Percentiles rank a stretch among this genome's conserved stretches.
Conservation (phyloP, 78 protist species). For the Acrasis kona region DNA sequence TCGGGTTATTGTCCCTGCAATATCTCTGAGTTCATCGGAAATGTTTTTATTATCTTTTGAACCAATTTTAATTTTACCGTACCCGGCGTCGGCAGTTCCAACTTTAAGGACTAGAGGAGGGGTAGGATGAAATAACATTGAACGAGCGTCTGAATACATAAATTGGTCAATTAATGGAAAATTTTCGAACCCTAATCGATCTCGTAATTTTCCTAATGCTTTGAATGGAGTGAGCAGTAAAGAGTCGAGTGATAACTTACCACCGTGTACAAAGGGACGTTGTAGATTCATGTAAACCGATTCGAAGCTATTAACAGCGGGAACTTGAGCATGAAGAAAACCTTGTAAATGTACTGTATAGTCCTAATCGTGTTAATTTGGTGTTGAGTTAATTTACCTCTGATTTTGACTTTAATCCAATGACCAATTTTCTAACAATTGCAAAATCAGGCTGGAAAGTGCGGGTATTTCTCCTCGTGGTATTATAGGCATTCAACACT, state of each 20-base stretch:
- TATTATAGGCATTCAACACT: too few relatives aligned
- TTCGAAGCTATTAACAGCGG: neutral
- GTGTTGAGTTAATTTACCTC: too few relatives aligned
- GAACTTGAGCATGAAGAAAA: neutral
- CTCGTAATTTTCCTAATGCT: too few relatives aligned
- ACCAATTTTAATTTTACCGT: constrained; percentile 3
- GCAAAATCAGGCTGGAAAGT: neutral
- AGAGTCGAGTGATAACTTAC: too few relatives aligned
- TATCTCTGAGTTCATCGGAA: neutral
- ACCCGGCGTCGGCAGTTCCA: constrained; percentile 18
- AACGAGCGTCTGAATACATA: neutral
- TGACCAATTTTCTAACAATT: neutral
- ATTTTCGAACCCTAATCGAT: too few relatives aligned
- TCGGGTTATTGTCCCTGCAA: neutral
- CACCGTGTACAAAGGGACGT: too few relatives aligned
- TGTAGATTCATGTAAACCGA: too few relatives aligned
- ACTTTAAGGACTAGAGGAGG: constrained; percentile 21
- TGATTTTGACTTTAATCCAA: too few relatives aligned
- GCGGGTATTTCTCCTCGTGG: too few relatives aligned
- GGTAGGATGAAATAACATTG: neutral
- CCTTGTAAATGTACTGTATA: neutral
- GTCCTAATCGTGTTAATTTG: neutral
- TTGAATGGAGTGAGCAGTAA: too few relatives aligned
- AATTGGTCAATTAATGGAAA: neutral
- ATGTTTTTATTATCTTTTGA: neutral